Conservation (phyloP, 441 rosid genomes). For the Bruguiera hainesii region DNA sequence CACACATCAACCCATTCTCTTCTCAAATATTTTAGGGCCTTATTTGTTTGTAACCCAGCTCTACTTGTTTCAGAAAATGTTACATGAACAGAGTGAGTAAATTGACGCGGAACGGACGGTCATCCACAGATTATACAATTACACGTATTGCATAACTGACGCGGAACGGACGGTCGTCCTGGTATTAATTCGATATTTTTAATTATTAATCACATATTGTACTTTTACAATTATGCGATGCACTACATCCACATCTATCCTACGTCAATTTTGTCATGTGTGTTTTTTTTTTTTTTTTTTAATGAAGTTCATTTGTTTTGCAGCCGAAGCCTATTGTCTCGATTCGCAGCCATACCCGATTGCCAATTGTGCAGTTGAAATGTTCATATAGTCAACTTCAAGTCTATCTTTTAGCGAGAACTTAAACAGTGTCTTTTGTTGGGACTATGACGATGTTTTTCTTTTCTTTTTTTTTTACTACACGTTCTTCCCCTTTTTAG, state of each 20-base stretch:
- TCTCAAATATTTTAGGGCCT: not conserved
- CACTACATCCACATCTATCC: too few species aligned
- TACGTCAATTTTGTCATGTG: not conserved
- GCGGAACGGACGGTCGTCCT: too few species aligned
- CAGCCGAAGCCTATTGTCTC: conserved; percentile 10
- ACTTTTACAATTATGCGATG: too few species aligned
- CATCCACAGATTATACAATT: too few species aligned
- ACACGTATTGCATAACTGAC: too few species aligned
- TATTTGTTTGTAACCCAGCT: not conserved
- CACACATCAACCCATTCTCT: not conserved
- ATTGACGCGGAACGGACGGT: too few species aligned
- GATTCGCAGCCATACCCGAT: not conserved
- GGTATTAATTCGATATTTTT: too few species aligned
- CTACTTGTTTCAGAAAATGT: not conserved
- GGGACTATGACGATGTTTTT: not conserved
- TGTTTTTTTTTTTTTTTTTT: too few species aligned
- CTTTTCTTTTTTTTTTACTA: not conserved
- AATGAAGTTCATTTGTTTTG: too few species aligned
- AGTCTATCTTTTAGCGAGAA: not conserved
- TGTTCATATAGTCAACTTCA: conserved; percentile 12
- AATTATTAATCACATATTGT: too few species aligned
- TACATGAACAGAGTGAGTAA: not conserved
- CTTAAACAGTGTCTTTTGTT: not conserved
- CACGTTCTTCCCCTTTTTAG: not conserved
- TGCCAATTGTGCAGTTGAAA: conserved; percentile 9